A percentile compares a stretch with the other conserved stretches of the same genome.
Conservation (phyloP, 371 early-diverging fungal species). For the Lichtheimia ramosa region DNA sequence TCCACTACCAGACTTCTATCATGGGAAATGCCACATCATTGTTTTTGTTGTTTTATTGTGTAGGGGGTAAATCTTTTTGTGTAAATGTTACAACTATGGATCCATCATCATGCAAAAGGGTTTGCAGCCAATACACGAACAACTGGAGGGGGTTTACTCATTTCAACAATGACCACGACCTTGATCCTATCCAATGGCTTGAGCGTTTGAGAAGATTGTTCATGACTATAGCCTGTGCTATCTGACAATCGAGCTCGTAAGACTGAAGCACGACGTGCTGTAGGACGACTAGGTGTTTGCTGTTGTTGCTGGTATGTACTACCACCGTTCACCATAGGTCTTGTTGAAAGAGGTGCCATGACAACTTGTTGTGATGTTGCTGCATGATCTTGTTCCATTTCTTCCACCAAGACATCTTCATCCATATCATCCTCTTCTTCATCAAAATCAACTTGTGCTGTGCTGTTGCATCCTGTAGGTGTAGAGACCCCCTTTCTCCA, state of each 20-base stretch:
- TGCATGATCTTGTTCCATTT: conserved; percentile 14
- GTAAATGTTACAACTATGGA: no score
- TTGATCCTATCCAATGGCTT: conserved; percentile 60
- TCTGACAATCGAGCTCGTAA: conserved; percentile 36
- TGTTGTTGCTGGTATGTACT: not conserved
- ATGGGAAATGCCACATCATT: no score
- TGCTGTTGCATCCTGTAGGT: conserved; percentile 29
- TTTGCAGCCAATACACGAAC: conserved; percentile 67
- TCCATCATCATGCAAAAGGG: conserved; percentile 39
- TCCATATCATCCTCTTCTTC: conserved; percentile 33
- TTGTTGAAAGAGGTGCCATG: not conserved
- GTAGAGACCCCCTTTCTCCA: conserved; percentile 54
- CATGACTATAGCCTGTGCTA: conserved; percentile 38
- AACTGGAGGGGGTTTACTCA: conserved; percentile 68
- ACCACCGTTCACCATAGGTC: not conserved
- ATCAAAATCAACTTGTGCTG: conserved; percentile 22
- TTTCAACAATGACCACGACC: conserved; percentile 65
- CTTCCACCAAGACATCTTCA: conserved; percentile 34
- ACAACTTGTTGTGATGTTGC: not conserved
- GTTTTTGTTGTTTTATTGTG: no score
- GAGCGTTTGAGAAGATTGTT: conserved; percentile 59
- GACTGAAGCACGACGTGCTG: conserved; percentile 28
- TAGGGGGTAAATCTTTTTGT: no score
- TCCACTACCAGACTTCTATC: no score
- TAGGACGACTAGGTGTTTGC: not conserved